Percentiles rank a stretch among this genome's conserved stretches.
Evolutionary conservation across 2,329 filamentous ascomycete genomes (phyloP).

Genomic region (Alternaria triticina): DNA sequence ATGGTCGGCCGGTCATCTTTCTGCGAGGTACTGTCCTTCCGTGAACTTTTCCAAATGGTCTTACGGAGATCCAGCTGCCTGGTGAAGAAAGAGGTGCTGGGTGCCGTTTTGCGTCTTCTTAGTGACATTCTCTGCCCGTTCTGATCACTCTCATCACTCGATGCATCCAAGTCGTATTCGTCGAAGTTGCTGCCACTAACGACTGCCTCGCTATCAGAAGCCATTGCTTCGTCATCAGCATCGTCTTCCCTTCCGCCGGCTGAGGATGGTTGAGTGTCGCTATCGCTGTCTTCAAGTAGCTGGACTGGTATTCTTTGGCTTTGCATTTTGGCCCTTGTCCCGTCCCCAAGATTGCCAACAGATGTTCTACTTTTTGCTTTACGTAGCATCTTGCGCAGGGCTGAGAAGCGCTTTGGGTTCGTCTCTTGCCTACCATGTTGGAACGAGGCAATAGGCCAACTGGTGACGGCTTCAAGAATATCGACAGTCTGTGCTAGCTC

Average conservation of each 20-base stretch:
- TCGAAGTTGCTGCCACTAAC: slow-evolving; percentile 41
- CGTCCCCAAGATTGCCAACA: slow-evolving; percentile 54
- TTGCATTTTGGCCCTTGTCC: slow-evolving; percentile 76
- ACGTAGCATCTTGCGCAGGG: slow-evolving; percentile 67
- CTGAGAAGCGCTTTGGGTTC: slow-evolving; percentile 59
- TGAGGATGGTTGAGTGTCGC: slow-evolving; percentile 33
- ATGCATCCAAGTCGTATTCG: slow-evolving; percentile 45
- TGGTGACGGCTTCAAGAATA: slow-evolving; percentile 52
- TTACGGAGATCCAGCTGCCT: slow-evolving; percentile 37
- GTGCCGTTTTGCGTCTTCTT: slow-evolving; percentile 28
- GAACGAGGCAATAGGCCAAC: slow-evolving; percentile 62
- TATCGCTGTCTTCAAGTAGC: slow-evolving; percentile 54
- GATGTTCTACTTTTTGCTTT: slow-evolving; percentile 62
- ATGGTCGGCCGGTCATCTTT: slow-evolving; percentile 20
- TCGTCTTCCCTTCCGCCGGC: slow-evolving; percentile 12
- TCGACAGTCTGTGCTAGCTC: slow-evolving; percentile 54
- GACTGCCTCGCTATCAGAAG: slow-evolving; percentile 38
- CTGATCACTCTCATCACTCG: slow-evolving; percentile 33
- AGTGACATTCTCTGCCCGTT: slow-evolving; percentile 16
- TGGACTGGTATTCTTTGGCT: slow-evolving; percentile 73
- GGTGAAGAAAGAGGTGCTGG: slow-evolving; percentile 34
- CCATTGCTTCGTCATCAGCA: slow-evolving; percentile 37
- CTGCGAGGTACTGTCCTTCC: slow-evolving; percentile 14
- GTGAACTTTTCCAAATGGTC: slow-evolving; percentile 31
- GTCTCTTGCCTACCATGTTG: slow-evolving; percentile 56